Conservation (phyloP, 768 basidiomycete species). For the Glaciozyma antarctica region DNA sequence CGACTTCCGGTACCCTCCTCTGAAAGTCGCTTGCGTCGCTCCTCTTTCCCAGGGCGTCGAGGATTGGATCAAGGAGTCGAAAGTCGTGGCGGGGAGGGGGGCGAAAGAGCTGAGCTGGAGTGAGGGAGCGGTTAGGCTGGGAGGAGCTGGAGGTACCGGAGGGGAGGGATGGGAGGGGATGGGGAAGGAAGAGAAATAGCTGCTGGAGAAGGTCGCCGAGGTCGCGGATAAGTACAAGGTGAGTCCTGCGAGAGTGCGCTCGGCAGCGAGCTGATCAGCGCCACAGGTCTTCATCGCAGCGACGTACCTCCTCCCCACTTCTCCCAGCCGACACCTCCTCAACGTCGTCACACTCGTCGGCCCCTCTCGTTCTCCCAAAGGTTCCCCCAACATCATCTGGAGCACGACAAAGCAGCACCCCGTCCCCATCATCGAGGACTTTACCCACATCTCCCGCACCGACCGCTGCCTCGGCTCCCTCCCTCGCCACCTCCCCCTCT, state of each 20-base stretch:
- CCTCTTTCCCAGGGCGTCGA: slow-evolving; percentile 2
- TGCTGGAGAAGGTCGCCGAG: slow-evolving; percentile 45
- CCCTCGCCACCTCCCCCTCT: slow-evolving; percentile 1
- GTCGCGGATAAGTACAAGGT: slow-evolving; percentile 38
- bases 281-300: slow-evolving; percentile 9
- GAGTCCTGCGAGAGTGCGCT: slow-evolving; percentile 5
- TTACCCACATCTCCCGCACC: slow-evolving; percentile 2
- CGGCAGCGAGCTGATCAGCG: not conserved
- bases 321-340: not conserved
- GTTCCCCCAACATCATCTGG: slow-evolving; percentile 1
- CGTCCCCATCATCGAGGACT: slow-evolving; percentile 25
- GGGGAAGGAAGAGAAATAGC: slow-evolving; percentile 7
- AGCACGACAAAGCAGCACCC: slow-evolving; percentile 25
- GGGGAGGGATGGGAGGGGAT: slow-evolving; percentile 10
- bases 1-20: slow-evolving; percentile 11
- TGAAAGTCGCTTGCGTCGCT: slow-evolving; percentile 22
- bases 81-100: not conserved
- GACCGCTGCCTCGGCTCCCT: not conserved
- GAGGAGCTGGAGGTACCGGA: not conserved
- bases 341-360: slow-evolving; percentile 26
- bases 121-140: slow-evolving; percentile 13
- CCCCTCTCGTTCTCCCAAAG: not conserved
- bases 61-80: slow-evolving; percentile 10
- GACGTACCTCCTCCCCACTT: slow-evolving; percentile 16
- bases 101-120: slow-evolving; percentile 15